Evolutionary conservation across 768 basidiomycete genomes (phyloP), one percentile per base, ranked within the genome.

Genomic region (Lepiota brunneoincarnata): DNA sequence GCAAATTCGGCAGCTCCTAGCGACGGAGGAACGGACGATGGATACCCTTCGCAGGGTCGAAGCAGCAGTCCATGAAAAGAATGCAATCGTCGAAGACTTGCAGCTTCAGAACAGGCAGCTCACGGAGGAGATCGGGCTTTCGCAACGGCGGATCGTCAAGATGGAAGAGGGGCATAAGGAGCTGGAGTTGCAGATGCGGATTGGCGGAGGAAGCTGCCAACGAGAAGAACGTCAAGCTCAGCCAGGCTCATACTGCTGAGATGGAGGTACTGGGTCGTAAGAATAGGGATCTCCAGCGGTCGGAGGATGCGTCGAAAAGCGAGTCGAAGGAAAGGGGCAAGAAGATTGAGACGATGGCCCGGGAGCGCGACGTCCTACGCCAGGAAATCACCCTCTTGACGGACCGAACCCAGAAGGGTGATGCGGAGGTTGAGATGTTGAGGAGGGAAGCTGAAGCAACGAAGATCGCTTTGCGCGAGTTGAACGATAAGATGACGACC

Each of bases 181-280:
- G 14, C 18, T 17, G 2, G 26, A 18, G 9, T 46, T 44, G 2
- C 31, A 26, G n/a, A 23, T 45, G 14, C 7, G 4, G n/a, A n/a
- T 38, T 38, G 36, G 46, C 26, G 20, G 52, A 54, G 15, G 35
- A 46, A 38, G 36, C 52, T 6, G 23, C 18, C 15, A 35, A 20
- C 3, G 52, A 54, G 34, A 44, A 46, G 26, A 54, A 47, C 17
- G 44, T 37, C 10, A 26, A 7, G 21, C 31, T 54, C 24, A 24
- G 38, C 14, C 52, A 38, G 4, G 38, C 14, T 31, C 52, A 54
- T 23, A n/a, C 43, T 39, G 36, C 24, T n/a, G 52, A 54, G 44
- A 40, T 54, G n/a, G 36, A 46, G 17, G 28, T 23, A 31, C 6
- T 31, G 31, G 31, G 31, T 2, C 51, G 44, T 24, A 35, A 21